phyloP scores from a whole-genome alignment of 2,329 filamentous ascomycete species.

The Alternaria longipes region DNA sequence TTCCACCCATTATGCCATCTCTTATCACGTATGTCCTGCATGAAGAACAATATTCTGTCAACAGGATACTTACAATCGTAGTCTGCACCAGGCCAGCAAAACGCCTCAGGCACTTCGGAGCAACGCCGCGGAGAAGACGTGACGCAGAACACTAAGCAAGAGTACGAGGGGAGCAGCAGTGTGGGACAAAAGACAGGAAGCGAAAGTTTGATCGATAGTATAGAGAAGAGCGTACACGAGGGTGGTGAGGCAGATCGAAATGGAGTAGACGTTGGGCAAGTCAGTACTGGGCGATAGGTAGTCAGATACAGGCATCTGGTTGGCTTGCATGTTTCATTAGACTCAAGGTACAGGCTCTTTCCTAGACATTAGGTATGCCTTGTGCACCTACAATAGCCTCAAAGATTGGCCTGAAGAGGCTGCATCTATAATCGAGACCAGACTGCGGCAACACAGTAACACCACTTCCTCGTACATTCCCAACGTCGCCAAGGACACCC shows the following conservation, averaged over 20 bases:
- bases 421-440: conserved; percentile 26
- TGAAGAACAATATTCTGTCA: background rate
- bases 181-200: conserved; percentile 21
- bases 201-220: conserved; percentile 25
- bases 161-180: conserved; percentile 5
- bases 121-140: conserved; percentile 19
- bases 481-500: conserved; percentile 30
- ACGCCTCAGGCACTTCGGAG: conserved; percentile 21
- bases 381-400: conserved; percentile 24
- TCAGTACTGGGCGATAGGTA: background rate
- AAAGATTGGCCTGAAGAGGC: conserved; percentile 25
- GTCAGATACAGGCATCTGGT: background rate
- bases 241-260: conserved; percentile 15
- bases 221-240: conserved; percentile 23
- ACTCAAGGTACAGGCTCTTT: background rate
- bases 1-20: background rate
- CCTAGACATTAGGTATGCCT: conserved; percentile 19
- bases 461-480: conserved; percentile 24
- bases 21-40: background rate
- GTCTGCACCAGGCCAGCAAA: conserved; percentile 13
- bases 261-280: conserved; percentile 8
- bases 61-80: background rate
- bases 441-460: conserved; percentile 29
- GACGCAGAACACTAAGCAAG: conserved; percentile 14
- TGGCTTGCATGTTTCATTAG: background rate